These are phyloP conservation scores for Medicago arabica DNA, from an alignment of 306 rosid species.

Conservation along the genomic window DNA sequence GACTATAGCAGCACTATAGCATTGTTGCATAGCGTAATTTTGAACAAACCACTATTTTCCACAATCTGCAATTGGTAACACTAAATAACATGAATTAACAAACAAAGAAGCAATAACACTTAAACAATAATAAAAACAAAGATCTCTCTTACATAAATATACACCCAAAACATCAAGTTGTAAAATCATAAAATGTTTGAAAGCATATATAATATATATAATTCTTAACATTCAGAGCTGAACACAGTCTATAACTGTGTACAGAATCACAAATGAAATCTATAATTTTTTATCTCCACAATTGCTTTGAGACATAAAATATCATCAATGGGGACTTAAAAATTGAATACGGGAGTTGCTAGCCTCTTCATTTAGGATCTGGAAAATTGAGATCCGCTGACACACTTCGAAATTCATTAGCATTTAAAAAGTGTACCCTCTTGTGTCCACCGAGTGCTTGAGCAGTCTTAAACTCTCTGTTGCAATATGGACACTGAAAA, in stretches of 20 bases:
- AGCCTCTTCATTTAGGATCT: constrained; percentile 41
- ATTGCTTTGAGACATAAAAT: not conserved
- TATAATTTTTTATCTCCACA: not conserved
- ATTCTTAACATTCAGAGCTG: constrained; percentile 6
- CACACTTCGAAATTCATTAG: not conserved
- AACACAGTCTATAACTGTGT: constrained; percentile 17
- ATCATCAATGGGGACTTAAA: not conserved
- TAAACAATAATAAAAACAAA: not conserved
- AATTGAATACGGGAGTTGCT: not conserved
- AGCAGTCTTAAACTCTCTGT: constrained; percentile 52
- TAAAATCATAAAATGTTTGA: constrained; percentile 29
- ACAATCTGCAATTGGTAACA: not conserved
- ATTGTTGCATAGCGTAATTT: not conserved
- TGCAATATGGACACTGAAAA: constrained; percentile 51
- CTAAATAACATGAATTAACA: not conserved
- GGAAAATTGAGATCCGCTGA: constrained; percentile 62
- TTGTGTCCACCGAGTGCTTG: constrained; percentile 75
- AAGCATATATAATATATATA: constrained; percentile 22
- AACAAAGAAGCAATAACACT: constrained; percentile 2
- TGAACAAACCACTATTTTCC: not conserved
- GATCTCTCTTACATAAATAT: constrained; percentile 7
- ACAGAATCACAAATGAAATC: constrained; percentile 5
- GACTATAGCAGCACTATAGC: not conserved
- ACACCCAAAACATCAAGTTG: constrained; percentile 12
- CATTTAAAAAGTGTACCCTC: constrained; percentile 51